Base-by-base conservation (phyloP, 345 rosid species). In the Camelina sativa region DNA sequence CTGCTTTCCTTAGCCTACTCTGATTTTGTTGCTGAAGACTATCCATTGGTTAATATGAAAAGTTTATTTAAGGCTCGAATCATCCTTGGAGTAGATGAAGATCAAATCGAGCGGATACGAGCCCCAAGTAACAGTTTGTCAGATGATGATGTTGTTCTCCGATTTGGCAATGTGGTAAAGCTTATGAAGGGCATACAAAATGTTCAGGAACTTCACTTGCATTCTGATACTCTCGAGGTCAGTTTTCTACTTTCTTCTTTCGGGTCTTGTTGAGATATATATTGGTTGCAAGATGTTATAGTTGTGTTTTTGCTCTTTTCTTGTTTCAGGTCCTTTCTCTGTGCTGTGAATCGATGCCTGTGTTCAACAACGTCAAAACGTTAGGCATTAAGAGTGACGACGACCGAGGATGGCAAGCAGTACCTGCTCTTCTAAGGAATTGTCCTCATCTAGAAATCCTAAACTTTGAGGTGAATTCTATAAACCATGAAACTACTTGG, bases 301-400 rank as follows among this genome's bases (percentile, higher is more conserved):
- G 32, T 43, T n/a, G 23, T 28, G 23, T 7, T 12, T 23, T 23
- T 12, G 6, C 8, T 15, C 4, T 13, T n/a, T n/a, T 8, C 41
- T 69, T 57, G 43, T 17, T 57, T 8, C 65, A 71, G 74, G 66
- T 71, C 58, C 66, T 71, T 11, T 72, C 61, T 51, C 10, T 51
- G 28, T 71, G 76, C 32, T 61, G 52, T 61, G 61, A 72, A 16
- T 61, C 61, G 16, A 38, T 71, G 58, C 61, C 61, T 6, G 43
- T 61, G 76, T 72, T 72, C 61, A 72, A 72, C 40, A 61, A 62
- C 28, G n/a, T 72, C 43, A 62, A 50, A 63, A 61, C 4, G 61
- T 50, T 72, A 38, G 50, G 20, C 4, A 51, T 72, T 8, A 11
- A 19, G 13, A 51, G 76, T 51, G 52, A 72, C 8, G 51, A 16